Evolutionary conservation across 176 grass and related monocot species (phyloP).

Genomic region (Bothriochloa decipiens): DNA sequence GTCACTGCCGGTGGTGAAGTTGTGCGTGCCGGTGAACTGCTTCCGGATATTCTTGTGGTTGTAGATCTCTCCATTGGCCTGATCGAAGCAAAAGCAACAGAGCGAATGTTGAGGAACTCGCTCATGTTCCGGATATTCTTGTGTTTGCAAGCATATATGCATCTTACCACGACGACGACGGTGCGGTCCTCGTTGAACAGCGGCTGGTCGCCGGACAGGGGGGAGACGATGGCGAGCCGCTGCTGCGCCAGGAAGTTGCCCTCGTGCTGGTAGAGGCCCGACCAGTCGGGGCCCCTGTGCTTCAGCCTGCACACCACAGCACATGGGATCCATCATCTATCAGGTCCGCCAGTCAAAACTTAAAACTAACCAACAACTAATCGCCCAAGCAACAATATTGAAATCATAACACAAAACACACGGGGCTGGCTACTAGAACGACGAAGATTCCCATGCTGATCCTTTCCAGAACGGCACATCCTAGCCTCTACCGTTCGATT

Average conservation of each 20-base stretch:
- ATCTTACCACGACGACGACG: slow-evolving; percentile 85
- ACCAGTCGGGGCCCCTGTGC: slow-evolving; percentile 94
- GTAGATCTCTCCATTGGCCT: slow-evolving; percentile 98
- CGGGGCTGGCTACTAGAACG: background rate
- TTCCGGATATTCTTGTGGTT: slow-evolving; percentile 90
- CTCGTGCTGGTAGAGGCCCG: slow-evolving; percentile 77
- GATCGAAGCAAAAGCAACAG: background rate
- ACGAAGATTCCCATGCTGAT: slow-evolving; percentile 10
- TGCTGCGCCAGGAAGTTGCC: slow-evolving; percentile 89
- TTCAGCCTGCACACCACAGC: slow-evolving; percentile 58
- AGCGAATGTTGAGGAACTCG: background rate
- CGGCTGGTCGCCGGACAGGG: slow-evolving; percentile 91
- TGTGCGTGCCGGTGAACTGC: slow-evolving; percentile 57
- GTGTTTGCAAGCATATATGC: no score
- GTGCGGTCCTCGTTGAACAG: slow-evolving; percentile 82
- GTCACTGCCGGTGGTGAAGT: slow-evolving; percentile 92
- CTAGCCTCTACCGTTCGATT: slow-evolving; percentile 24
- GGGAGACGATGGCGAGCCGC: slow-evolving; percentile 85
- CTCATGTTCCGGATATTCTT: no score
- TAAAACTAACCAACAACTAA: background rate
- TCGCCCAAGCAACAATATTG: background rate
- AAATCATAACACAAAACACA: background rate
- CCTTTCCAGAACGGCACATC: background rate
- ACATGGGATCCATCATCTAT: background rate
- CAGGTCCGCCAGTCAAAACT: background rate